Conservation (phyloP, 306 rosid genomes). For the Biancaea sappan region DNA sequence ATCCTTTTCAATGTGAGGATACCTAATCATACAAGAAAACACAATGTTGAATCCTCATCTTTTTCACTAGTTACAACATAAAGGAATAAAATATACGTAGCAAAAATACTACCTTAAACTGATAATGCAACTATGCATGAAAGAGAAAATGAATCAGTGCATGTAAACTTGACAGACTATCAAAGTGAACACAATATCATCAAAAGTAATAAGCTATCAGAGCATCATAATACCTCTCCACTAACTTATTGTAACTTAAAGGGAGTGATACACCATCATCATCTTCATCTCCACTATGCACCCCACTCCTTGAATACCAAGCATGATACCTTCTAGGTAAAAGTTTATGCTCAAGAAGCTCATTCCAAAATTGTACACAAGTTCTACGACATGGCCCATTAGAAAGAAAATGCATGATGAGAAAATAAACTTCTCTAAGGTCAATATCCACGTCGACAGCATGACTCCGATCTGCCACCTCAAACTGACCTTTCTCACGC, state of each 20-base stretch:
- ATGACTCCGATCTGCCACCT: slow-evolving; percentile 49
- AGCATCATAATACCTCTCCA: slow-evolving; percentile 68
- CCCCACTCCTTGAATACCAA: slow-evolving; percentile 90
- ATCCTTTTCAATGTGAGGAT: slow-evolving; percentile 81
- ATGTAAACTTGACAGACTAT: slow-evolving; percentile 9
- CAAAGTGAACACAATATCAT: slow-evolving; percentile 23
- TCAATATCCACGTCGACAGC: slow-evolving; percentile 73
- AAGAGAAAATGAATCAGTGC: slow-evolving; percentile 13
- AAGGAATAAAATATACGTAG: slow-evolving; percentile 16
- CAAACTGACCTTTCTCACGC: slow-evolving; percentile 50
- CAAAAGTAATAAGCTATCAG: not conserved
- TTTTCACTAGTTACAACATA: slow-evolving; percentile 19
- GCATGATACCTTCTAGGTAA: slow-evolving; percentile 98
- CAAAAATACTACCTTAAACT: not conserved
- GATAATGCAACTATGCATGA: slow-evolving; percentile 30
- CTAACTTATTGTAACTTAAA: slow-evolving; percentile 68
- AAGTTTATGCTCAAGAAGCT: slow-evolving; percentile 89
- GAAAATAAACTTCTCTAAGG: slow-evolving; percentile 90
- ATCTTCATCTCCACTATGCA: slow-evolving; percentile 60
- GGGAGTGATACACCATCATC: slow-evolving; percentile 89
- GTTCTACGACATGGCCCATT: slow-evolving; percentile 92
- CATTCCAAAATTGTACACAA: slow-evolving; percentile 74
- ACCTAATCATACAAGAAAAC: slow-evolving; percentile 52
- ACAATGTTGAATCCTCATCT: slow-evolving; percentile 22
- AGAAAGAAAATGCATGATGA: slow-evolving; percentile 95